Evolutionary conservation across 306 rosid species (phyloP).

Genomic region (Alnus rubra): DNA sequence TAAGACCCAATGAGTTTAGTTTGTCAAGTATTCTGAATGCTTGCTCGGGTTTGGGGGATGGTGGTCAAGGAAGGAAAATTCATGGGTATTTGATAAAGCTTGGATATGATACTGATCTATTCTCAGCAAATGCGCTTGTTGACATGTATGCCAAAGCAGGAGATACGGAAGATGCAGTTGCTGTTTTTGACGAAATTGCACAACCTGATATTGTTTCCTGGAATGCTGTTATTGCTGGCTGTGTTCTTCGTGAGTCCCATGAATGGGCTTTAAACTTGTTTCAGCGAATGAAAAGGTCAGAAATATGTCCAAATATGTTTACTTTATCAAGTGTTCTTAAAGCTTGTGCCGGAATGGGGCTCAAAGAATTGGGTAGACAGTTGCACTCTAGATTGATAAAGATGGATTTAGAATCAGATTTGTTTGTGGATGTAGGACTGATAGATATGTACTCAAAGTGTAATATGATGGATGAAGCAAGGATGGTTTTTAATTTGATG

Average conservation of each 20-base stretch:
- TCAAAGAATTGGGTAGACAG: conserved; percentile 70
- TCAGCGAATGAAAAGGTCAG: conserved; percentile 49
- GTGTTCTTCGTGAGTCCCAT: conserved; percentile 67
- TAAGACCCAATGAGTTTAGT: conserved; percentile 75
- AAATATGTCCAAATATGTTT: conserved; percentile 59
- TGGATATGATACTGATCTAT: conserved; percentile 65
- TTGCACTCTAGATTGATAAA: conserved; percentile 67
- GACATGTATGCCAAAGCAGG: conserved; percentile 84
- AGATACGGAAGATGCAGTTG: conserved; percentile 49
- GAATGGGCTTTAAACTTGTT: conserved; percentile 53
- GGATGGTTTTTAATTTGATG: conserved; percentile 58
- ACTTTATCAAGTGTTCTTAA: conserved; percentile 79
- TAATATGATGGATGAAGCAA: conserved; percentile 65
- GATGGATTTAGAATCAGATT: conserved; percentile 61
- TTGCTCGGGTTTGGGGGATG: conserved; percentile 58
- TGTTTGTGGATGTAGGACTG: conserved; percentile 67
- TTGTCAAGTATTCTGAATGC: conserved; percentile 74
- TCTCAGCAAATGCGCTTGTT: conserved; percentile 78
- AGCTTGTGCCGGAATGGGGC: conserved; percentile 64
- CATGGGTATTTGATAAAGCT: conserved; percentile 64
- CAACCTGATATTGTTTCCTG: conserved; percentile 80
- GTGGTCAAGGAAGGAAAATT: conserved; percentile 47
- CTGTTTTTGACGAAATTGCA: conserved; percentile 55
- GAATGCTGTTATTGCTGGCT: conserved; percentile 90
- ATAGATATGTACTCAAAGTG: conserved; percentile 84